Evolutionary conservation across 2,329 filamentous ascomycete species (phyloP), one percentile per base, ranked within the genome.

Genomic region (Penicillium sp.): DNA sequence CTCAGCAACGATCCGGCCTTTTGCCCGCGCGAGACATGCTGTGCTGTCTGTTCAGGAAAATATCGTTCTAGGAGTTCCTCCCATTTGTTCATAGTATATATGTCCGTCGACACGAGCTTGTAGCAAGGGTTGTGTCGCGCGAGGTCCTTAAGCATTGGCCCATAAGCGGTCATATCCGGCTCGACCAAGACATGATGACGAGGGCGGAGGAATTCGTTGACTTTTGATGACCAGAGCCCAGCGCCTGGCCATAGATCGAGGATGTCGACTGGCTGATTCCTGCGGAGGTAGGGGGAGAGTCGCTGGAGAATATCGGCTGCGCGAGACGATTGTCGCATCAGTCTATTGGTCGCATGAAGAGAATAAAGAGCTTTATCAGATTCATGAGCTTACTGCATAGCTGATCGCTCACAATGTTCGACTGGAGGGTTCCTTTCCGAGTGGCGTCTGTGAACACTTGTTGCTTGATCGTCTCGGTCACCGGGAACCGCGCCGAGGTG

Each of bases 121-220:
- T 71, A 75, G 34, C 56, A 64, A 4, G 70, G 65, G 36, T 74
- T 72, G 2, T 68, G 68, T 1, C 73, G 56, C 5, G 79, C 61
- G 2, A 89, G 69, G 0, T 78, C 71, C 13, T 76, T 55, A 16
- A 95, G 77, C 45, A 83, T 80, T 0, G 78, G 70, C 1, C 67
- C 48, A 60, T 86, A 91, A 3, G 76, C 55, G 0, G 72, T 65
- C 2, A 67, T 62, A 21, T 86, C 78, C 2, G 83, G 81, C 57
- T 97, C 90, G 65, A 96, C 75, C 28, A 98, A 73, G 30, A 96
- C 70, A 69, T 98, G 93, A 4, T 79, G 82, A 41, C 88, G 81
- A 4, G 91, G 91, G 55, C 87, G 70, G 6, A 98, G 72, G 31
- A 77, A 69, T 0, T 87, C 74, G 59, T 95, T 81, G 1, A 97